A percentile compares a stretch with the other conserved stretches of the same genome.
Conservation (phyloP, 176 grass and related monocot genomes). For the Cenchrus fungigraminus region DNA sequence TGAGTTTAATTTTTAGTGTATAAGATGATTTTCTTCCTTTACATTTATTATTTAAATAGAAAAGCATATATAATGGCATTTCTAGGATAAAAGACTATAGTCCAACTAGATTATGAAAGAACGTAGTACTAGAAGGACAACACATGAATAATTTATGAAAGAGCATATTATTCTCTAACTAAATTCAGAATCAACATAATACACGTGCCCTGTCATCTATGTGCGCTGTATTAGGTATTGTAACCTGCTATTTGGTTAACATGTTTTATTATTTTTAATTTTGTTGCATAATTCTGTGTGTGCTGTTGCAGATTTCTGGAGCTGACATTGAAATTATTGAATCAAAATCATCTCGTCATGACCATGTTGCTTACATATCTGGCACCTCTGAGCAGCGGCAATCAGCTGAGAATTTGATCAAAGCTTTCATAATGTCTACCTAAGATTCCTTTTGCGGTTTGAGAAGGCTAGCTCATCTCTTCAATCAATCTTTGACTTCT, state of each 20-base stretch:
- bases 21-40: constrained; percentile 18
- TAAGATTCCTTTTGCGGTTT: constrained; percentile 48
- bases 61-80: neutral
- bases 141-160: neutral
- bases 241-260: neutral
- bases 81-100: neutral
- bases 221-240: neutral
- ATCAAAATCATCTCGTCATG: constrained; percentile 80
- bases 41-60: neutral
- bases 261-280: constrained; percentile 5
- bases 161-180: neutral
- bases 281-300: constrained; percentile 19
- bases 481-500: constrained; percentile 38
- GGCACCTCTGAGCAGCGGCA: constrained; percentile 80
- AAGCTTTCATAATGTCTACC: constrained; percentile 91
- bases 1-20: constrained; percentile 7
- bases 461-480: constrained; percentile 30
- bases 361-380: constrained; percentile 83
- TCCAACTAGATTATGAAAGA: constrained; percentile 9
- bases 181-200: neutral
- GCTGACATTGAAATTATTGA: constrained; percentile 85
- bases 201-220: constrained; percentile 16
- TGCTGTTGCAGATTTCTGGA: constrained; percentile 90
- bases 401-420: constrained; percentile 91
- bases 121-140: neutral